These are phyloP conservation scores for Platanthera zijinensis DNA, from an alignment of 106 monocot genomes.

Conservation along the genomic window DNA sequence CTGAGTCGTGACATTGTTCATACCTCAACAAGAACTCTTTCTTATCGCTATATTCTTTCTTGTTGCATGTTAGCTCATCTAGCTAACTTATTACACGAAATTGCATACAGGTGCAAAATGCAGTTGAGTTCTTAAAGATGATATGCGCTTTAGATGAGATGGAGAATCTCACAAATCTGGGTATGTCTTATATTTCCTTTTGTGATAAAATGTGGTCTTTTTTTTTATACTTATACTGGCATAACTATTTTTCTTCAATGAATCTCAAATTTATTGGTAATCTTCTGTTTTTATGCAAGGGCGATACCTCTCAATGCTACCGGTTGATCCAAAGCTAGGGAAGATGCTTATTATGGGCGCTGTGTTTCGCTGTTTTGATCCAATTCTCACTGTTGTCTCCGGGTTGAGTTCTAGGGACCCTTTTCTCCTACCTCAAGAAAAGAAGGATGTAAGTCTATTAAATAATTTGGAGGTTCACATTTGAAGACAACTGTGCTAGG, in stretches of 20 bases:
- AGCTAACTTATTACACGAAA: neutral
- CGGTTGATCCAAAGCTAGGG: conserved; percentile 97
- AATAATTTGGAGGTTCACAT: conserved; percentile 1
- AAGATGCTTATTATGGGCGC: conserved; percentile 99
- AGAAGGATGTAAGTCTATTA: conserved; percentile 79
- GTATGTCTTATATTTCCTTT: conserved; percentile 24
- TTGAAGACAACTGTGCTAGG: neutral
- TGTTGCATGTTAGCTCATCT: neutral
- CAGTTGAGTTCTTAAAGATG: conserved; percentile 86
- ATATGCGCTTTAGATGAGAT: conserved; percentile 88
- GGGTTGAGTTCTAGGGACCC: conserved; percentile 92
- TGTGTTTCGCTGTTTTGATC: conserved; percentile 85
- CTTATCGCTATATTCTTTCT: too few species aligned
- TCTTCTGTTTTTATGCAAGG: conserved; percentile 31
- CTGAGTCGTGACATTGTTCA: neutral
- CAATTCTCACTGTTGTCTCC: conserved; percentile 85
- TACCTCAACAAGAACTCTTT: neutral
- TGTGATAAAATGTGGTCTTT: neutral
- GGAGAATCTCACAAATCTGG: conserved; percentile 92
- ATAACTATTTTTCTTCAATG: neutral
- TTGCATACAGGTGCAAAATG: conserved; percentile 81
- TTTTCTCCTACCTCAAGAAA: conserved; percentile 92
- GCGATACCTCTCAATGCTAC: conserved; percentile 90
- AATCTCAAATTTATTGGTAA: neutral
- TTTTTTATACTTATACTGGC: neutral